phyloP scores from a whole-genome alignment of 495 filamentous ascomycete species.

The Polyplosphaeria fusca region DNA sequence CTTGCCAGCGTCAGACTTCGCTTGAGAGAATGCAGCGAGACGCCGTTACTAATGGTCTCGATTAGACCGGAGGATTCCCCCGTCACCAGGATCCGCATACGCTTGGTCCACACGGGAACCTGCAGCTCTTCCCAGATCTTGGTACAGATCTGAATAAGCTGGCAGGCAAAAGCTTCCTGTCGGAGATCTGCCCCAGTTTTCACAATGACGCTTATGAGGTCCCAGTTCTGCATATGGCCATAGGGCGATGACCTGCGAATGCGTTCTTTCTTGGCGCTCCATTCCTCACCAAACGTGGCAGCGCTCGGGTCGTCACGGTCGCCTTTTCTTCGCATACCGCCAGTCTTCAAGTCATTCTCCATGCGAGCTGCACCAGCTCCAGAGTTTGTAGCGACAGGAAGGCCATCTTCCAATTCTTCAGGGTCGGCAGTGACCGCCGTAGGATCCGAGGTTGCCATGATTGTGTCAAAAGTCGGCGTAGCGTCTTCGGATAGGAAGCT shows the following conservation, averaged over 20 bases:
- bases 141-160: conserved; percentile 69
- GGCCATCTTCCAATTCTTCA: conserved; percentile 46
- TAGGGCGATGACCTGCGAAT: conserved; percentile 72
- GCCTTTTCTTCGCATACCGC: conserved; percentile 68
- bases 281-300: conserved; percentile 75
- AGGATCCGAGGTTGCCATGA: conserved; percentile 59
- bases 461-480: conserved; percentile 66
- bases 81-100: conserved; percentile 75
- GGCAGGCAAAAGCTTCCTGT: conserved; percentile 76
- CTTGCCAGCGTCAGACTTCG: conserved; percentile 67
- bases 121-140: conserved; percentile 71
- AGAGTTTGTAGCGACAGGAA: conserved; percentile 48
- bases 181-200: conserved; percentile 74
- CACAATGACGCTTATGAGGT: conserved; percentile 73
- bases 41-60: conserved; percentile 77
- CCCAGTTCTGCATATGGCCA: conserved; percentile 77
- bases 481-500: conserved; percentile 62
- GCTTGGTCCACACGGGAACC: conserved; percentile 74
- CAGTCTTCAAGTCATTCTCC: conserved; percentile 79
- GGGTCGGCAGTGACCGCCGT: conserved; percentile 39
- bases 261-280: conserved; percentile 70
- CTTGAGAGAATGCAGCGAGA: conserved; percentile 71
- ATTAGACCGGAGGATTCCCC: conserved; percentile 74
- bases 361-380: conserved; percentile 70
- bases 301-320: conserved; percentile 78